Base-by-base conservation (phyloP, 2,329 filamentous ascomycete species). In the Bipolaris sorokiniana region DNA sequence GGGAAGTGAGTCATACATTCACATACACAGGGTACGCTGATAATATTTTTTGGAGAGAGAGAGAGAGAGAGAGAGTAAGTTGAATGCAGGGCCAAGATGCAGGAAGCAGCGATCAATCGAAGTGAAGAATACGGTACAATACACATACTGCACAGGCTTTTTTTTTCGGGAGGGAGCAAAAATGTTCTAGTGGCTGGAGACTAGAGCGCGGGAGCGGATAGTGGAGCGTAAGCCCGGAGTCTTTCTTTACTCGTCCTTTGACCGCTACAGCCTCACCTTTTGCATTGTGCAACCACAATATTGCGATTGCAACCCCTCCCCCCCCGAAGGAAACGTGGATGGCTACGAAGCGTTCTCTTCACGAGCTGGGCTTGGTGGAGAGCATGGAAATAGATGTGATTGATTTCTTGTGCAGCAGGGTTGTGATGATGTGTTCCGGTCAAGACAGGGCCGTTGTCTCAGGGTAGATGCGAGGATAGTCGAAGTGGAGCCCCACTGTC, bases 201-300 rank as follows among this genome's bases (percentile, higher is more conserved):
- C 5, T 47, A 37, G 59, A 57, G 51, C 64, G 64, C 59, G 64
- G 64, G 61, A 49, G 47, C 58, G 59, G 63, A 62, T 64, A 62
- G 61, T 55, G 68, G 66, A 61, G 61, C 61, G 56, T 48, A 38
- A 26, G 61, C 65, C 66, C 64, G 62, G 60, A 59, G 34, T 58
- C 68, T 72, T 66, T 67, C 63, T 69, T 62, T 58, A 28, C 26
- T 28, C 26, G 26, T 28, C 56, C 67, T 71, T 66, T 67, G 63
- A 71, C 64, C 60, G 64, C 67, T 66, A 63, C 65, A 65, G 71
- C 69, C 70, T 73, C 69, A 70, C 61, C 22, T 61, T 68, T 55
- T 59, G 56, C 23, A 6, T 36, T 36, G 26, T 28, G 48, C 61
- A 67, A 64, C 66, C 65, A 69, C 62, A 63, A 55, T 56, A 28